Evolutionary conservation across 2,329 filamentous ascomycete genomes (phyloP).

Genomic region (Alternaria brassicae): DNA sequence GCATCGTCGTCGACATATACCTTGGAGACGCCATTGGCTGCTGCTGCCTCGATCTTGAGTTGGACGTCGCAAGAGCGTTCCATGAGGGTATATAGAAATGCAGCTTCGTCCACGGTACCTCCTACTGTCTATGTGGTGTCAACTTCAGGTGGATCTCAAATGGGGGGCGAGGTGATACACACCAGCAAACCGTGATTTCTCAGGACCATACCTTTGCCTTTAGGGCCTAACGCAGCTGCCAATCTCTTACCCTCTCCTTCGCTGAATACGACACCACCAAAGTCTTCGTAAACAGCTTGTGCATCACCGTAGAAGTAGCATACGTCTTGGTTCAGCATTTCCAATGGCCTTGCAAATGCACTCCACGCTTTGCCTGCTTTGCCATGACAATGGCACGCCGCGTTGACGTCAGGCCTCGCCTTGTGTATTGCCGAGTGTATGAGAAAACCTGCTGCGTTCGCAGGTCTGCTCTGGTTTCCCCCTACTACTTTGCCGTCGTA

Average conservation of each 20-base stretch:
- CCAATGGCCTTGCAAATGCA: conserved; percentile 67
- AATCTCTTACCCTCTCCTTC: conserved; percentile 70
- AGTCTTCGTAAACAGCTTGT: conserved; percentile 70
- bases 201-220: conserved; percentile 69
- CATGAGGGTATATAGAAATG: conserved; percentile 72
- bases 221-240: conserved; percentile 67
- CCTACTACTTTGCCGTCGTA: conserved; percentile 68
- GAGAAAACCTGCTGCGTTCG: conserved; percentile 72
- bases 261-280: conserved; percentile 68
- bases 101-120: conserved; percentile 75
- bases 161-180: background rate
- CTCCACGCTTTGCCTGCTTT: conserved; percentile 72
- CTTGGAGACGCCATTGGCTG: conserved; percentile 60
- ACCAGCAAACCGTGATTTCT: conserved; percentile 73
- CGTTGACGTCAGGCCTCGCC: conserved; percentile 68
- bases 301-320: conserved; percentile 68
- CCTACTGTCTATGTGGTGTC: conserved; percentile 63
- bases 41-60: conserved; percentile 71
- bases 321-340: conserved; percentile 75
- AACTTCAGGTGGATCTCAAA: background rate
- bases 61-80: conserved; percentile 74
- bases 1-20: conserved; percentile 63
- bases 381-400: conserved; percentile 74
- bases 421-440: conserved; percentile 75
- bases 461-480: conserved; percentile 65